Conservation (phyloP, 2,329 filamentous ascomycete genomes). For the Tolypocladium ovalisporum region DNA sequence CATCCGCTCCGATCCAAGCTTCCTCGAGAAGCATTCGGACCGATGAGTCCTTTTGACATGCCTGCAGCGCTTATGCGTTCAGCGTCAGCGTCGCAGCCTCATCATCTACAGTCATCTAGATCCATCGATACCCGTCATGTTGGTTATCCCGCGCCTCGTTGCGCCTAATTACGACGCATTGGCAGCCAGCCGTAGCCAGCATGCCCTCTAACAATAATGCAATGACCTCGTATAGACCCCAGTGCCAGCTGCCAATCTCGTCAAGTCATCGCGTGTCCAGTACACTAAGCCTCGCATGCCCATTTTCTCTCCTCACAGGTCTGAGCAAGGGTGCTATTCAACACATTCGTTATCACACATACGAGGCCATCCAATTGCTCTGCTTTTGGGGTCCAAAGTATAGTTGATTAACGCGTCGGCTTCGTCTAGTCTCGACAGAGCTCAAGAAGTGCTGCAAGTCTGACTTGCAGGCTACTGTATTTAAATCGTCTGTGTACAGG, state of each 20-base stretch:
- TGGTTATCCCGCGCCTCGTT: not conserved
- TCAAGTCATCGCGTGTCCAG: not conserved
- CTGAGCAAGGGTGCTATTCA: too few relatives aligned
- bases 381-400: not conserved
- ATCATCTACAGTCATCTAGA: not conserved
- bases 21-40: slow-evolving; percentile 57
- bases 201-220: not conserved
- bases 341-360: not conserved
- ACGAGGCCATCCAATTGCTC: not conserved
- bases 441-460: not conserved
- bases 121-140: not conserved
- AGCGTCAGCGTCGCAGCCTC: not conserved
- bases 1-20: slow-evolving; percentile 75
- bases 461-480: not conserved
- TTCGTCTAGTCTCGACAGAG: not conserved
- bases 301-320: too few relatives aligned
- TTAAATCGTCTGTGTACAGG: not conserved
- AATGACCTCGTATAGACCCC: not conserved
- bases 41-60: slow-evolving; percentile 2
- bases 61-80: not conserved
- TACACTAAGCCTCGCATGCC: not conserved
- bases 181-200: not conserved
- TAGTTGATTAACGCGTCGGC: not conserved
- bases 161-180: not conserved
- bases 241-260: not conserved